Evolutionary conservation across 352 stramenopile species (phyloP).

Genomic region (Globisporangium yorkense): DNA sequence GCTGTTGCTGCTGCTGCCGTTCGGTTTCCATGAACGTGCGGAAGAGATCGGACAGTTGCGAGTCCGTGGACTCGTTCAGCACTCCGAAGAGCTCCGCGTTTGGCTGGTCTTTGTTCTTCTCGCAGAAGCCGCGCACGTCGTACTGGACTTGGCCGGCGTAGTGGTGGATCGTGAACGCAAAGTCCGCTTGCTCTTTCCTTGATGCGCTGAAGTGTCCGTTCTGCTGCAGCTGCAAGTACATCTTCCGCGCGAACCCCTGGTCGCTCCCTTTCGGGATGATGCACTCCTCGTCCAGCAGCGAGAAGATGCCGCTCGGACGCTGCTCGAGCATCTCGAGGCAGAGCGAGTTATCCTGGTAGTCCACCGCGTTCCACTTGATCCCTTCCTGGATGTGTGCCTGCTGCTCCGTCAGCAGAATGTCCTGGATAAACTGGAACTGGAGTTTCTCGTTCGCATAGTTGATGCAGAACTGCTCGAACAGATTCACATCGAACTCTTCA

Average conservation of each 20-base stretch:
- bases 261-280: slow-evolving; percentile 78
- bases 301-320: slow-evolving; percentile 69
- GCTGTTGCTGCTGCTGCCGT: slow-evolving; percentile 17
- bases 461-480: slow-evolving; percentile 80
- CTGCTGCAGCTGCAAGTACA: slow-evolving; percentile 63
- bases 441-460: slow-evolving; percentile 82
- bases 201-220: slow-evolving; percentile 56
- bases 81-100: slow-evolving; percentile 69
- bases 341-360: slow-evolving; percentile 68
- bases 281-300: slow-evolving; percentile 83
- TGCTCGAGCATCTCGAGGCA: slow-evolving; percentile 85
- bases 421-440: slow-evolving; percentile 80
- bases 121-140: slow-evolving; percentile 67
- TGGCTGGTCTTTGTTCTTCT: slow-evolving; percentile 88
- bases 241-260: slow-evolving; percentile 60
- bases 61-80: slow-evolving; percentile 55
- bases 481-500: slow-evolving; percentile 82
- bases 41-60: slow-evolving; percentile 54
- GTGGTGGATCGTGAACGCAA: slow-evolving; percentile 73
- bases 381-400: slow-evolving; percentile 72
- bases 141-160: slow-evolving; percentile 81
- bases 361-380: slow-evolving; percentile 56
- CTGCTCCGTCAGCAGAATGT: slow-evolving; percentile 73
- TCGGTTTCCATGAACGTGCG: slow-evolving; percentile 65
- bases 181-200: slow-evolving; percentile 60